Percentiles rank a stretch among this genome's conserved stretches.
phyloP scores from a whole-genome alignment of 1,284 basidiomycete species.

The Porodaedalea pini region DNA sequence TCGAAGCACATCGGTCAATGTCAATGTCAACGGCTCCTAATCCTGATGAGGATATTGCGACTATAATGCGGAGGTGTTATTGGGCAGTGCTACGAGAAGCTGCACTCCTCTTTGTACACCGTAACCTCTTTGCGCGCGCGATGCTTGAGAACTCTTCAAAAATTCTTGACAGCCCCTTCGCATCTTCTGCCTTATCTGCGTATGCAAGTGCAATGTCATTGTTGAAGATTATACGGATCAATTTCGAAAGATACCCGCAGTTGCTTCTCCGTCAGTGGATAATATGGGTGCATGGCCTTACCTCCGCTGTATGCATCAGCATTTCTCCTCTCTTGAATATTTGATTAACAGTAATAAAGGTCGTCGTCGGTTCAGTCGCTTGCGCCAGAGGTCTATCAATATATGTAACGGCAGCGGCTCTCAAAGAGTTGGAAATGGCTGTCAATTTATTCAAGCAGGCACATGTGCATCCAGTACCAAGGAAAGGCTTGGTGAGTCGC shows the following conservation, averaged over 20 bases:
- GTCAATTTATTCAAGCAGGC: constrained; percentile 15
- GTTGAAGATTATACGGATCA: constrained; percentile 9
- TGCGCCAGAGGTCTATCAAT: constrained; percentile 20
- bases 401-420: constrained; percentile 16
- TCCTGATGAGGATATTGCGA: background rate
- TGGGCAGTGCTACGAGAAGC: constrained; percentile 4
- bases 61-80: background rate
- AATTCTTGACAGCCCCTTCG: constrained; percentile 13
- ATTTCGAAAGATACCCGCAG: constrained; percentile 9
- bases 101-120: constrained; percentile 17
- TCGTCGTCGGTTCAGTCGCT: constrained; percentile 24
- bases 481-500: constrained; percentile 12
- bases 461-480: constrained; percentile 18
- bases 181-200: constrained; percentile 15
- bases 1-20: background rate
- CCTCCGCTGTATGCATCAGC: constrained; percentile 6
- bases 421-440: constrained; percentile 19
- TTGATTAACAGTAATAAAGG: background rate
- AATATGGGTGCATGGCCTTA: constrained; percentile 13
- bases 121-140: constrained; percentile 14
- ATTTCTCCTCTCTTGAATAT: background rate
- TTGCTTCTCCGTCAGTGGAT: constrained; percentile 16
- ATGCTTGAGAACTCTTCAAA: constrained; percentile 9
- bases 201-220: constrained; percentile 16
- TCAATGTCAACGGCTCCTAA: background rate